Base-by-base conservation (phyloP, 2,329 filamentous ascomycete species). In the Sclerotinia nivalis region DNA sequence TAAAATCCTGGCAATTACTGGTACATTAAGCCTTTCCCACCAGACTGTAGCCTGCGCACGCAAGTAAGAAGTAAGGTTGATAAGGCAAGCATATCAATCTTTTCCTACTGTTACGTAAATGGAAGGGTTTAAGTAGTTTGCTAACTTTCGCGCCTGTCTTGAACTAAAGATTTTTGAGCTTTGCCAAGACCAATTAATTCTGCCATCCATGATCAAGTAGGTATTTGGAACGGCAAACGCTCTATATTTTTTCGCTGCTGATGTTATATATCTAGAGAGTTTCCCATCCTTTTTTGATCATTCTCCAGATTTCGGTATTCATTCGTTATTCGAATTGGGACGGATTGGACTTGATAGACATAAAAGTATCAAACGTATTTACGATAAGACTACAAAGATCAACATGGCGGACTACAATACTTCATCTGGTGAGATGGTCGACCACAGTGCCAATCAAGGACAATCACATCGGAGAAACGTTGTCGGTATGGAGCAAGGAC, bases 401-500 rank as follows among this genome's bases (percentile, higher is more conserved):
- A 64, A 62, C 8, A 69, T 69, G 67, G 59, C 59, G 37, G 59
- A 43, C 6, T 22, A 34, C 10, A 69, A 65, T 15, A 69, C 61
- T 64, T 55, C 67, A 13, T 40, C 67, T 40, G 49, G 59, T 31
- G 59, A 40, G 25, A 37, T 56, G 59, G 56, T 69, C n/a, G 59
- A 55, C 10, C 20, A 25, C 4, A 34, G 65, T 40, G 18, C 61
- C 50, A 34, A 47, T 18, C 55, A 55, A 28, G 67, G 67, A 69
- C 28, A 25, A 8, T 25, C 56, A 7, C 67, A 55, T 40, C 56
- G 37, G 31, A 56, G 67, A 65, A 65, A 62, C 20, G 59, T 52
- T 9, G 58, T 65, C 25, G 43, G 52, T 49, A 55, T 75, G 47
- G 73, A 73, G 45, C 74, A 76, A 50, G 59, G 76, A 60, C 74